Evolutionary conservation across 2,329 filamentous ascomycete species (phyloP).

Genomic region (Paraconiothyrium sp.): DNA sequence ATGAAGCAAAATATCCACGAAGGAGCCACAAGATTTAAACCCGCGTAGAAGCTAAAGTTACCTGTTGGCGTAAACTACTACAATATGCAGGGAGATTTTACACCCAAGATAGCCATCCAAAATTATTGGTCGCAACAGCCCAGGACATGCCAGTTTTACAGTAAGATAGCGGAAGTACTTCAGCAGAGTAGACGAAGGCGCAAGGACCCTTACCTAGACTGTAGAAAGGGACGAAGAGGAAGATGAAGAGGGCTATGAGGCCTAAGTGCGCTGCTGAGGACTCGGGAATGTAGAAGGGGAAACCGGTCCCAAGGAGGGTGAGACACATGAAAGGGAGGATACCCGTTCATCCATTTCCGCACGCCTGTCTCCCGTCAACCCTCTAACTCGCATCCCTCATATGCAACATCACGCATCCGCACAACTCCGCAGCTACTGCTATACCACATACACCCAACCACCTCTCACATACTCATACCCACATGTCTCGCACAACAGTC

Average conservation of each 20-base stretch:
- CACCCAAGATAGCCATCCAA: constrained; percentile 40
- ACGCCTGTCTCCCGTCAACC: no score
- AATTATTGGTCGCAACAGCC: constrained; percentile 53
- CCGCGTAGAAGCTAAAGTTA: constrained; percentile 52
- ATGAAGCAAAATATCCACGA: constrained; percentile 43
- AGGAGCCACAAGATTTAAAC: constrained; percentile 40
- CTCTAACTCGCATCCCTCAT: no score
- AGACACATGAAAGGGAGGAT: no score
- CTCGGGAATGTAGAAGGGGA: no score
- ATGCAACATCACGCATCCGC: no score
- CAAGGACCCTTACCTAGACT: constrained; percentile 61
- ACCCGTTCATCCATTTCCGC: no score
- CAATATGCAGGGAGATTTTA: constrained; percentile 52
- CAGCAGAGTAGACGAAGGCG: constrained; percentile 71
- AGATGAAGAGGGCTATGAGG: constrained; percentile 65
- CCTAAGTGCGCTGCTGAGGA: no score
- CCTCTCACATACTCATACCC: no score
- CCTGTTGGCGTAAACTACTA: constrained; percentile 46
- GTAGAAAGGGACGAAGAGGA: constrained; percentile 49
- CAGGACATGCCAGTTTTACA: constrained; percentile 58
- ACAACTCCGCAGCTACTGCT: no score
- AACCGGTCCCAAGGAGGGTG: no score
- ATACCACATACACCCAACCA: no score
- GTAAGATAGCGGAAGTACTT: constrained; percentile 74
- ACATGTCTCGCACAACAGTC: no score